Evolutionary conservation across 495 filamentous ascomycete species (phyloP), one percentile per base, ranked within the genome.

Genomic region (Penicillium dipodomyicola): DNA sequence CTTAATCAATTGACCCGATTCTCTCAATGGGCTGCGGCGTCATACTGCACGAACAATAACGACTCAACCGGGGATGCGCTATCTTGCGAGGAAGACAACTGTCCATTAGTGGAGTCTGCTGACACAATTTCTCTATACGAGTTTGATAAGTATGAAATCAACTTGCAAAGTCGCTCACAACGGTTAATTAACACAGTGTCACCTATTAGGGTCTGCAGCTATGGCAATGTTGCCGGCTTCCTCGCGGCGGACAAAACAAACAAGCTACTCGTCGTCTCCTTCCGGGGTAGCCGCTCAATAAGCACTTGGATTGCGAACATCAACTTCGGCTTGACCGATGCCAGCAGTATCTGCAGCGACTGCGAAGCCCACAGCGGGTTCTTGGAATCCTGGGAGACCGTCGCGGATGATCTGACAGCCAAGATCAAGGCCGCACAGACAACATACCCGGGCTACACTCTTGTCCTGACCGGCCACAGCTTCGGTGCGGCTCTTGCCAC

Each of bases 231-330:
- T 14, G 78, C 84, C 12, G 91, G 91, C 33, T 88, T 85, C 63
- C 68, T 92, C n/a, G 85, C 84, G 12, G 71, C 77, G 20, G 91
- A 94, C 70, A 65, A 69, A 22, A 84, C 80, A 27, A 84, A 82
- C 60, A 56, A 76, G 20, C 60, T 82, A 14, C 85, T 92, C 44
- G 80, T 92, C 32, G 69, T 91, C 41, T 79, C 86, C 15, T 87
- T 91, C 75, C 82, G 86, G 29, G 91, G 91, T 57, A 81, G 80
- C 25, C 60, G 76, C 14, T 84, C 82, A 19, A 23, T 88, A 43
- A 73, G 75, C 30, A 92, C 86, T 68, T 92, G 81, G 81, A 74
- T 92, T 49, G 74, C 84, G 22, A 80, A 93, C 67, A 69, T 80
- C 60, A 76, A 81, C 57, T 75, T 82, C 57, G 57, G 43, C 41